Evolutionary conservation across 495 filamentous ascomycete genomes (phyloP), one percentile per base, ranked within the genome.

Genomic region (Talaromyces ruber): DNA sequence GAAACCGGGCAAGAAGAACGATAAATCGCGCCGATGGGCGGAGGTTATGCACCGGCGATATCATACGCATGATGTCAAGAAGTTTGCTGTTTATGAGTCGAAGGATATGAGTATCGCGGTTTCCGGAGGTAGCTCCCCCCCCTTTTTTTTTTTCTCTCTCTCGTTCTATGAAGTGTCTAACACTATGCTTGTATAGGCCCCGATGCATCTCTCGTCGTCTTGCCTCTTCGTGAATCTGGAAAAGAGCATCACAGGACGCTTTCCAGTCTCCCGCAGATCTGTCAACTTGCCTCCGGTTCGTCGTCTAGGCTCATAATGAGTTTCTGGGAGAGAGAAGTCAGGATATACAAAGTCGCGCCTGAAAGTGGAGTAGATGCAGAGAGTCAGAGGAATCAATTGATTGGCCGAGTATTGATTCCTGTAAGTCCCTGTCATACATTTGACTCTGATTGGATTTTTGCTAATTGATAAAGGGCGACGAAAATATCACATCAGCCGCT

Each of bases 101-200:
- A 88, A 84, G 59, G 82, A 83, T 45, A 83, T 97, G 68, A 97
- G 91, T 65, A 83, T 98, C 45, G 78, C 95, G 8, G 92, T 92
- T 14, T 96, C 94, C 64, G 94, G 94, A 84, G 94, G 92, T 94
- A n/a, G n/a, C n/a, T n/a, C n/a, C n/a, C n/a, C n/a, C n/a, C n/a
- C n/a, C n/a, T n/a, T 79, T 68, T 81, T 69, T 39, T 58, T 55
- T 11, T 43, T 60, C 21, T 53, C 25, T 18, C 37, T 43, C 6
- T 43, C 18, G 24, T 25, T 25, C 16, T n/a, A 24, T 55, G 26
- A 54, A 53, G 29, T 59, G 16, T 6, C n/a, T 76, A 73, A 83
- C 76, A 65, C 71, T 65, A 57, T 24, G 24, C 59, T 60, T 25
- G 24, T 6, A 32, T 60, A 96, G 92, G 93, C 34, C 86, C 91